Percentiles rank a stretch among this genome's conserved stretches.
phyloP scores from a whole-genome alignment of 441 rosid species.

The Croton laevigatus region DNA sequence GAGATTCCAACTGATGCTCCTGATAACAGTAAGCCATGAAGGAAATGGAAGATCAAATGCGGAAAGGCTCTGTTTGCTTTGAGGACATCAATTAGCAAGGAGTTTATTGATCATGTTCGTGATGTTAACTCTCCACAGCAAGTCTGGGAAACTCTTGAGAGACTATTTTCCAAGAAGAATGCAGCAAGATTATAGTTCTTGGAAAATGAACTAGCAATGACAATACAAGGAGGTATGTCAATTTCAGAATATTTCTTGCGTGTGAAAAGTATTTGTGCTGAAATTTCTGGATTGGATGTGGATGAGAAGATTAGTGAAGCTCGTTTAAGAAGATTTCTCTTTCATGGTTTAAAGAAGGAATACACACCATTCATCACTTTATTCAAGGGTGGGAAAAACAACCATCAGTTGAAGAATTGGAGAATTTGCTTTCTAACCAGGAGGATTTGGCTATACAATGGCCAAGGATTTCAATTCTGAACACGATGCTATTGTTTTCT shows the following conservation, averaged over 20 bases:
- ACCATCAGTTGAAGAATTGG: not conserved
- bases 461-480: not conserved
- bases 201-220: not conserved
- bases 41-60: not conserved
- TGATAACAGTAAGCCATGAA: too few species aligned
- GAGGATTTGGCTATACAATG: not conserved
- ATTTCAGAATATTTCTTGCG: not conserved
- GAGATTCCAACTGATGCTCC: too few species aligned
- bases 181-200: too few species aligned
- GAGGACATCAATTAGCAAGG: not conserved
- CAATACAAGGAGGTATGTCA: not conserved
- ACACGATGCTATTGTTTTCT: too few species aligned
- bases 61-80: not conserved
- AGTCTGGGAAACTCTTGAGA: not conserved
- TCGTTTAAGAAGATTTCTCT: not conserved
- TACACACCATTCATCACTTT: not conserved
- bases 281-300: not conserved
- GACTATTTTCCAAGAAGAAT: rapidly evolving
- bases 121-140: not conserved
- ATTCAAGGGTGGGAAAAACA: not conserved
- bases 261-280: not conserved
- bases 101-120: not conserved
- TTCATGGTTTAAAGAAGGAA: too few species aligned
- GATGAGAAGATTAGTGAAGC: not conserved
- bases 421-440: not conserved